A percentile compares a stretch with the other conserved stretches of the same genome.
phyloP scores from a whole-genome alignment of 2,329 filamentous ascomycete species.

The Aspergillus sp. region DNA sequence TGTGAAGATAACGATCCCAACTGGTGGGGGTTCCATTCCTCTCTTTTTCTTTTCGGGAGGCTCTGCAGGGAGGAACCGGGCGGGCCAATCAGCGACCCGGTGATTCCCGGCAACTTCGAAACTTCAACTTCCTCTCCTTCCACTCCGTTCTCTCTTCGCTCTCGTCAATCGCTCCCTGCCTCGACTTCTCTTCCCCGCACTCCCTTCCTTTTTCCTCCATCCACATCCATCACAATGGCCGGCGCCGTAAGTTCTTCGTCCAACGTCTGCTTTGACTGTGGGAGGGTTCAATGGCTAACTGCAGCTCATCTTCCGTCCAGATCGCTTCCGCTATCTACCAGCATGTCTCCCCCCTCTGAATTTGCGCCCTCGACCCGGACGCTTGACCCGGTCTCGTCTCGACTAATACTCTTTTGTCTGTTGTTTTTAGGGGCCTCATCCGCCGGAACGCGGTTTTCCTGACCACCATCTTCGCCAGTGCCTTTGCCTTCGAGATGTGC shows the following conservation, averaged over 20 bases:
- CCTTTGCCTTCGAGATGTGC: slow-evolving; percentile 94
- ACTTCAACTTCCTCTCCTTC: slow-evolving; percentile 31
- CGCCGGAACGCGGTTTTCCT: slow-evolving; percentile 87
- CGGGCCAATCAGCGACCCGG: slow-evolving; percentile 39
- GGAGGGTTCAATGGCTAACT: slow-evolving; percentile 26
- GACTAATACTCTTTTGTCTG: slow-evolving; percentile 17
- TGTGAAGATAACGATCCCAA: slow-evolving; percentile 2
- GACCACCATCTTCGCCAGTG: slow-evolving; percentile 77
- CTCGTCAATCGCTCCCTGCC: slow-evolving; percentile 20
- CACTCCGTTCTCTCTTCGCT: slow-evolving; percentile 9
- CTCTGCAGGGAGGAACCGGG: slow-evolving; percentile 13
- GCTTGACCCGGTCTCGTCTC: not conserved
- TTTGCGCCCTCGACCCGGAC: not conserved
- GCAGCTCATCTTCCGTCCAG: slow-evolving; percentile 36
- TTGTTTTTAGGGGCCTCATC: slow-evolving; percentile 68
- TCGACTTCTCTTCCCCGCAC: slow-evolving; percentile 20
- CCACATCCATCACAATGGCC: slow-evolving; percentile 54
- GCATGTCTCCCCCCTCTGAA: slow-evolving; percentile 45
- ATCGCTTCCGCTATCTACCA: slow-evolving; percentile 59
- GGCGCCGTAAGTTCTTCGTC: slow-evolving; percentile 48
- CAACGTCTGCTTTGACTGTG: slow-evolving; percentile 2
- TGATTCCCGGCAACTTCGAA: slow-evolving; percentile 36
- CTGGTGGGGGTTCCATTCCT: not conserved
- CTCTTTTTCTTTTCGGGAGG: slow-evolving; percentile 16
- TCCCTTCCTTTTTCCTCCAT: slow-evolving; percentile 19